Evolutionary conservation across 2,329 filamentous ascomycete species (phyloP).

Genomic region (Fusarium subglutinans): DNA sequence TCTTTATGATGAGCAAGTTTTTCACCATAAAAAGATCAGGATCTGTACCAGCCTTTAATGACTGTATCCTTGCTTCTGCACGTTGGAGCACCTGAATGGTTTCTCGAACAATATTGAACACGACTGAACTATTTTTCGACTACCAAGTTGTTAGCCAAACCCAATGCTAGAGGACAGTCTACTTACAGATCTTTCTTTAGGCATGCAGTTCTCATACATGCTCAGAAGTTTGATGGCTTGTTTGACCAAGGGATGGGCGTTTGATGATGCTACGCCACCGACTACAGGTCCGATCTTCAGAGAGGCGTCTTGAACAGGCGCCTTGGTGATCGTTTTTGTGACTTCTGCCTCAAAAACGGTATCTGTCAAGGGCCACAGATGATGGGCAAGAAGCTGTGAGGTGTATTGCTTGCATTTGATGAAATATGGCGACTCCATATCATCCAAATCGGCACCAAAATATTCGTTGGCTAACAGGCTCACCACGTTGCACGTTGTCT

Average conservation of each 20-base stretch:
- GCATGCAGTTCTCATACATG: constrained; percentile 72
- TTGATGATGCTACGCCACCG: constrained; percentile 62
- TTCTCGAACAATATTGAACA: constrained; percentile 83
- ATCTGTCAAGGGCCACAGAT: constrained; percentile 67
- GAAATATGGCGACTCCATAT: constrained; percentile 64
- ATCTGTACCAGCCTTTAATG: constrained; percentile 69
- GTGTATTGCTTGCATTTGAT: constrained; percentile 65
- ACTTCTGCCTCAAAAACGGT: constrained; percentile 64
- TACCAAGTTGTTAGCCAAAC: constrained; percentile 30
- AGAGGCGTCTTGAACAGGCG: constrained; percentile 55
- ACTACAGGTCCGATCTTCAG: constrained; percentile 62
- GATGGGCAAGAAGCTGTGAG: constrained; percentile 63
- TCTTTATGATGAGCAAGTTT: constrained; percentile 93
- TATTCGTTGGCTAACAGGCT: constrained; percentile 69
- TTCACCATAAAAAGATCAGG: constrained; percentile 93
- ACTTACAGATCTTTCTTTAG: constrained; percentile 69
- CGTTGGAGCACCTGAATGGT: constrained; percentile 84
- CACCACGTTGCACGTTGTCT: constrained; percentile 63
- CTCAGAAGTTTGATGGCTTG: constrained; percentile 66
- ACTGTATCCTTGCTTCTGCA: constrained; percentile 76
- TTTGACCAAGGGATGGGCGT: constrained; percentile 67
- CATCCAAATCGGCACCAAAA: constrained; percentile 64
- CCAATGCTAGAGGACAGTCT: background rate
- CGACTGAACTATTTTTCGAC: constrained; percentile 61
- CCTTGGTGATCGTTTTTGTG: constrained; percentile 62